Evolutionary conservation across 2,329 filamentous ascomycete species (phyloP).

Genomic region (Fusarium sp.): DNA sequence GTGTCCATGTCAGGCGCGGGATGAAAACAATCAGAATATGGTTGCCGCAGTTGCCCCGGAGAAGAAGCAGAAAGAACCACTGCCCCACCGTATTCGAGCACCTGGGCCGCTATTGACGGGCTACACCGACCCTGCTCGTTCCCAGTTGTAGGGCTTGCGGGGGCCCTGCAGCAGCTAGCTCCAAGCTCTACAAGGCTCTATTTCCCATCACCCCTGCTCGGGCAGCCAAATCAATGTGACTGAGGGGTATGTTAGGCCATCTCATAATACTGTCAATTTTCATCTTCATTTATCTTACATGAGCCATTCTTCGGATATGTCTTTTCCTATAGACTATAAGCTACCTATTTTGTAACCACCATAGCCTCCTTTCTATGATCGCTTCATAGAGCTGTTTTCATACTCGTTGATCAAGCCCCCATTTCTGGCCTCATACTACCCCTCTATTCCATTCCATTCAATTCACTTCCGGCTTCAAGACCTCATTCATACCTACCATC

Average conservation of each 20-base stretch:
- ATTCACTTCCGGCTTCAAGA: constrained; percentile 14
- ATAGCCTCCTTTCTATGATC: background rate
- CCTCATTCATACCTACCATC: background rate
- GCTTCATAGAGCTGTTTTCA: constrained; percentile 7
- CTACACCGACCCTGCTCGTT: background rate
- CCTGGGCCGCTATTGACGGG: background rate
- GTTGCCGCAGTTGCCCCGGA: constrained; percentile 47
- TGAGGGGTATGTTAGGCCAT: constrained; percentile 14
- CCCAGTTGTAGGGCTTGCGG: background rate
- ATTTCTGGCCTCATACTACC: constrained; percentile 9
- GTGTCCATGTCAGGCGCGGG: constrained; percentile 38
- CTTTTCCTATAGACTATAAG: background rate
- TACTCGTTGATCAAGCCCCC: constrained; percentile 19
- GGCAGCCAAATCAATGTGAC: background rate
- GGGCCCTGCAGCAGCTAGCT: background rate
- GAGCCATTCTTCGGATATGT: background rate
- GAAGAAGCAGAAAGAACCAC: constrained; percentile 22
- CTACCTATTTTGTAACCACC: background rate
- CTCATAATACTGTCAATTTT: constrained; percentile 4
- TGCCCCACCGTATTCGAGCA: background rate
- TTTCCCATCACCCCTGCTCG: background rate
- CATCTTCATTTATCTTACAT: background rate
- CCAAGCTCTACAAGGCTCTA: constrained; percentile 8
- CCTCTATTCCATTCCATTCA: constrained; percentile 39
- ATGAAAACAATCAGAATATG: constrained; percentile 39